Percentiles rank a stretch among this genome's conserved stretches.
Conservation (phyloP, 2,329 filamentous ascomycete species). For the Monosporascus sp. region DNA sequence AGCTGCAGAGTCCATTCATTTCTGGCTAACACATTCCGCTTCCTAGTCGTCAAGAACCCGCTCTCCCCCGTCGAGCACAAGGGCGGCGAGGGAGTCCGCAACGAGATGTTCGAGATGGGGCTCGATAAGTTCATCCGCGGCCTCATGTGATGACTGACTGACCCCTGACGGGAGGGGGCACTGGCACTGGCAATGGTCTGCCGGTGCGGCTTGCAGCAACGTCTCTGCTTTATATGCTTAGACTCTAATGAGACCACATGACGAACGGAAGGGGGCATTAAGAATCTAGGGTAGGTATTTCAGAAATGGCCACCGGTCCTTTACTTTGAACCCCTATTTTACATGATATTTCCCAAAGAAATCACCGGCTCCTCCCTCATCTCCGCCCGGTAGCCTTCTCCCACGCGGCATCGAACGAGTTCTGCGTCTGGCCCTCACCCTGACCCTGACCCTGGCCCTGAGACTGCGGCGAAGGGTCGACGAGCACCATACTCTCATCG, state of each 20-base stretch:
- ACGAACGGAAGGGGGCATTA: too few species aligned
- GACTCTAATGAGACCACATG: too few species aligned
- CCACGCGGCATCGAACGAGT: conserved; percentile 64
- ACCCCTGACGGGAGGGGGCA: too few species aligned
- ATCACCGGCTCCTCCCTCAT: not conserved
- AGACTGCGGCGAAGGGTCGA: conserved; percentile 28
- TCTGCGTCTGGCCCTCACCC: conserved; percentile 23
- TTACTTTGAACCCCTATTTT: too few species aligned
- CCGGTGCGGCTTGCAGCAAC: not conserved
- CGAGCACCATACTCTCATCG: conserved; percentile 50
- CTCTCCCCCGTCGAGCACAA: conserved; percentile 64
- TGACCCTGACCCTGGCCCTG: conserved; percentile 1
- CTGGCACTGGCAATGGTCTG: not conserved
- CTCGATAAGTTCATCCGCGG: conserved; percentile 73
- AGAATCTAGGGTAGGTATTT: too few species aligned
- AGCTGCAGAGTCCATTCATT: not conserved
- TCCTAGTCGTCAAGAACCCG: conserved; percentile 64
- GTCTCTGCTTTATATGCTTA: too few species aligned
- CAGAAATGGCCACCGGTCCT: too few species aligned
- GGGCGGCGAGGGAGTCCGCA: conserved; percentile 62
- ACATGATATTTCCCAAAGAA: too few species aligned
- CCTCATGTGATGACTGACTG: conserved; percentile 42
- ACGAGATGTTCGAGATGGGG: conserved; percentile 66
- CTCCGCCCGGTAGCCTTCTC: conserved; percentile 51
- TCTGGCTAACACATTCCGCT: conserved; percentile 9